Percentiles rank a stretch among this genome's conserved stretches.
These are phyloP conservation scores for Paecilomyces fulvus DNA, from an alignment of 2,329 filamentous ascomycete genomes.

Conservation along the genomic window DNA sequence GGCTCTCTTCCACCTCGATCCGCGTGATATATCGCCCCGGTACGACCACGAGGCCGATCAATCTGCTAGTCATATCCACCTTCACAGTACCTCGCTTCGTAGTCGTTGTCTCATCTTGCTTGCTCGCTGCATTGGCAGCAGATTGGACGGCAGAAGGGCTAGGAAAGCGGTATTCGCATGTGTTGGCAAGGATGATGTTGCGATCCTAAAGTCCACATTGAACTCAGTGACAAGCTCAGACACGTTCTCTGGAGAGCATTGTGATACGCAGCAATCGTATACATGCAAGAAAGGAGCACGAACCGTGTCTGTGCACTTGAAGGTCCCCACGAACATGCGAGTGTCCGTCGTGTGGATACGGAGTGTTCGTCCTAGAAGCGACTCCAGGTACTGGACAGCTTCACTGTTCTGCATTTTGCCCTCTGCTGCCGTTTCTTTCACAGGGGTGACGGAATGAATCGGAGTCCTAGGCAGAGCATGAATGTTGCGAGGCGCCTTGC, in stretches of 20 bases:
- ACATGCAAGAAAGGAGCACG: conserved; percentile 20
- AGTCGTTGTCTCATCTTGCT: conserved; percentile 8
- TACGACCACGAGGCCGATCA: conserved; percentile 81
- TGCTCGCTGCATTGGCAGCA: conserved; percentile 27
- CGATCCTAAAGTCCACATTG: conserved; percentile 51
- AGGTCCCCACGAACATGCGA: conserved; percentile 78
- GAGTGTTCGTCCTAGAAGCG: conserved; percentile 69
- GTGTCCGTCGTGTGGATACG: conserved; percentile 73
- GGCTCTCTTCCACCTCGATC: conserved; percentile 72
- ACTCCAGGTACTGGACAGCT: conserved; percentile 35
- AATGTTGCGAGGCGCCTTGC: too few species aligned
- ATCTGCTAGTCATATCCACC: conserved; percentile 72
- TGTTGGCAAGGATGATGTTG: conserved; percentile 77
- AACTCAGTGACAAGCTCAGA: neutral
- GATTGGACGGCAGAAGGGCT: conserved; percentile 42
- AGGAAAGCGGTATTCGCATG: conserved; percentile 83
- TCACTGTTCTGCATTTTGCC: conserved; percentile 28
- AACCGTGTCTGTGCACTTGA: conserved; percentile 93
- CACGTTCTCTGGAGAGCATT: neutral
- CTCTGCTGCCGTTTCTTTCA: conserved; percentile 1
- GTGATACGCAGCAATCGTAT: neutral
- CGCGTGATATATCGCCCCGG: conserved; percentile 77
- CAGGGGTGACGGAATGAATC: neutral
- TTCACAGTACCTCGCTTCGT: conserved; percentile 38
- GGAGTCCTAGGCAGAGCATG: too few species aligned